phyloP scores from a whole-genome alignment of 331 rosid genomes.

The Stylosanthes scabra region DNA sequence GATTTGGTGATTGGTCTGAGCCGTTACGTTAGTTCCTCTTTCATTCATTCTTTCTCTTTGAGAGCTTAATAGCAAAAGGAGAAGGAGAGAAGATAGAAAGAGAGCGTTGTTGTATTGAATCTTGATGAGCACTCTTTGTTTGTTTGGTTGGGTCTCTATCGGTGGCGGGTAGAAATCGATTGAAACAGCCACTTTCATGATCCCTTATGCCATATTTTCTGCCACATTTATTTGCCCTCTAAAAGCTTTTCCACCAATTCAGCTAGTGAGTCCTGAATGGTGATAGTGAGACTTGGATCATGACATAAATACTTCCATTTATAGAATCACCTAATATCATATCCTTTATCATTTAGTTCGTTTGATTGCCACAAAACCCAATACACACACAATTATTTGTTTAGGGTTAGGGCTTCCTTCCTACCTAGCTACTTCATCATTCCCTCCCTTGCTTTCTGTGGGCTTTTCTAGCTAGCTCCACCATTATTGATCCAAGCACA shows the following conservation, averaged over 20 bases:
- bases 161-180: slow-evolving; percentile 66
- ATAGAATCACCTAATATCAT: too few species aligned
- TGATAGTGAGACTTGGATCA: slow-evolving; percentile 29
- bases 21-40: slow-evolving; percentile 45
- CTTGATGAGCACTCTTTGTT: slow-evolving; percentile 13
- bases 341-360: too few species aligned
- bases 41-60: slow-evolving; percentile 2
- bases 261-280: slow-evolving; percentile 37
- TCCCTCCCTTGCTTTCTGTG: slow-evolving; percentile 1
- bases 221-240: slow-evolving; percentile 53
- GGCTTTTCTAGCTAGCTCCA: slow-evolving; percentile 3
- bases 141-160: slow-evolving; percentile 39
- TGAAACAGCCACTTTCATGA: slow-evolving; percentile 31
- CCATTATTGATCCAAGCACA: slow-evolving; percentile 32
- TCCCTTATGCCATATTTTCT: slow-evolving; percentile 42
- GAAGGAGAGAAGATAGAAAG: slow-evolving; percentile 37
- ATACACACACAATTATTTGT: slow-evolving; percentile 12
- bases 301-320: not conserved
- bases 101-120: slow-evolving; percentile 40
- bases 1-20: slow-evolving; percentile 51
- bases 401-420: slow-evolving; percentile 50
- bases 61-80: slow-evolving; percentile 34
- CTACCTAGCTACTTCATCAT: too few species aligned
- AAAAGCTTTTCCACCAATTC: slow-evolving; percentile 75
- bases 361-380: slow-evolving; percentile 6